A percentile compares a stretch with the other conserved stretches of the same genome.
These are phyloP conservation scores for Rhizophora mangle DNA, from an alignment of 345 rosid genomes.

Conservation along the genomic window DNA sequence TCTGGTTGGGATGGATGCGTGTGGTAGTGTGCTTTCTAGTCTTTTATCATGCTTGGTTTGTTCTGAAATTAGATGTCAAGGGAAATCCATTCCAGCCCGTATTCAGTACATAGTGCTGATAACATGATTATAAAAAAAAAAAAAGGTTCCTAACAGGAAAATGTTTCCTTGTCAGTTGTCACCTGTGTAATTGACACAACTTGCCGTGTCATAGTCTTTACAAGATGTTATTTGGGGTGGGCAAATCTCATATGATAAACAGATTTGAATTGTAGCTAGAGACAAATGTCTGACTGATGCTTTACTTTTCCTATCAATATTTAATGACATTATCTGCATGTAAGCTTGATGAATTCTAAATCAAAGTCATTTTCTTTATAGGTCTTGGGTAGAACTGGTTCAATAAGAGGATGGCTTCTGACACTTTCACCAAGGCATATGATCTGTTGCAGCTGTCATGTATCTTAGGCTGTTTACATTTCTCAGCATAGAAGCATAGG, in stretches of 20 bases:
- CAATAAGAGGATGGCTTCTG: conserved; percentile 4
- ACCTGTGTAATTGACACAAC: neutral
- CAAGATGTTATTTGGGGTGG: no score
- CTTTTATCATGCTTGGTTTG: neutral
- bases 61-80: no score
- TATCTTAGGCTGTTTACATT: conserved; percentile 2
- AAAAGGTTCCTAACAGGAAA: neutral
- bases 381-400: conserved; percentile 6
- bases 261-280: no score
- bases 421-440: conserved; percentile 1
- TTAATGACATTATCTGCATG: no score
- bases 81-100: neutral
- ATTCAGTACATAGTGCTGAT: no score
- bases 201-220: neutral
- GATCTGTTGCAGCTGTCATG: neutral
- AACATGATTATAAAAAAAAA: no score
- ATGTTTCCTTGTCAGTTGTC: neutral
- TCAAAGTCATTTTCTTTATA: neutral
- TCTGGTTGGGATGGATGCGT: neutral
- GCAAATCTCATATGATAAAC: no score
- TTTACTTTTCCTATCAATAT: no score
- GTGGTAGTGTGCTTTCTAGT: neutral
- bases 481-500: conserved; percentile 10
- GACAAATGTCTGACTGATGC: no score
- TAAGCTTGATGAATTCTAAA: conserved; percentile 4